Evolutionary conservation across 2,329 filamentous ascomycete species (phyloP), one percentile per base, ranked within the genome.

Genomic region (Ophiostoma montium): DNA sequence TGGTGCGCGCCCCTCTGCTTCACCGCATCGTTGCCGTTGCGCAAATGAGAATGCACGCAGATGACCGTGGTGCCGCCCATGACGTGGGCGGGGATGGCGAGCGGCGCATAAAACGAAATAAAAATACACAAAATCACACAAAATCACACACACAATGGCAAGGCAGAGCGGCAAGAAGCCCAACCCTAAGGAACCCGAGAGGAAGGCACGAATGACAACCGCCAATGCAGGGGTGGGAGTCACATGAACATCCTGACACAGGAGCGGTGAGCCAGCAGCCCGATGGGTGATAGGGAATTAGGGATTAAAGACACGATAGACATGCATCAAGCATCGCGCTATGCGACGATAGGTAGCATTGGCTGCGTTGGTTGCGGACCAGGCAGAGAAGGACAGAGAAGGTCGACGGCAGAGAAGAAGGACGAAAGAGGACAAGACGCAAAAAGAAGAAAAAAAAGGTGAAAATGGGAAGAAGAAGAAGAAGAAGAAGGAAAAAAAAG

Each of bases 221-320:
- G 38, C 23, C 18, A 13, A 15, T 23, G 11, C 23, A 42, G 39
- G 39, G 39, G 39, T 42, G n/a, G n/a, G 12, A 12, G 13, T 42
- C 39, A 42, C 39, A 42, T 42, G 39, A 42, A 42, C 39, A 27
- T 27, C 23, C 23, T 27, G 23, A 8, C 23, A 8, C 8, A 27
- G 23, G 23, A 27, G 23, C 23, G 46, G 18, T 15, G 41, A 38
- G 45, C 45, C 19, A 38, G 27, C 11, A 41, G 35, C 33, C 31
- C 35, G 47, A 46, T 51, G 45, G 45, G 38, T 48, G 45, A 51
- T 48, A 51, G 39, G 19, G 10, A 16, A 47, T 44, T 45, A 47
- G 44, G 35, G 38, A 33, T 36, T 27, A 39, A 16, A 35, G 47
- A 13, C 43, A 41, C 50, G 39, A 47, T 39, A 38, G 36, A 39